Base-by-base conservation (phyloP, 192 early-diverging fungal species). In the Entrophospora sp. region DNA sequence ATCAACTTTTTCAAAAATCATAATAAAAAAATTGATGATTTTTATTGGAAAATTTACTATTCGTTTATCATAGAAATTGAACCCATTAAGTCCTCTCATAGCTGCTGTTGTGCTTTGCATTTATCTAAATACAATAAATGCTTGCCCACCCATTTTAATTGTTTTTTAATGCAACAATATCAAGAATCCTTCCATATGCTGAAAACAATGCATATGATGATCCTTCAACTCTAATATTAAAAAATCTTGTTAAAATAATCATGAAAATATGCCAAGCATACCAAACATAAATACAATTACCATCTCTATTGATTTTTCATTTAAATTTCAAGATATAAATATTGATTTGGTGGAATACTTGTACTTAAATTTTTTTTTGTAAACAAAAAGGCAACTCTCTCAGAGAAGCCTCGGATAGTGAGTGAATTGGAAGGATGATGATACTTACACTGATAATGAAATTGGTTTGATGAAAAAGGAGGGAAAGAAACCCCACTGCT, bases 141-240 rank as follows among this genome's bases (percentile, higher is more conserved):
- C 97, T 76, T 99, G 97, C 16, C 94, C 94, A 30, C 95, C 89
- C 83, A 91, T 87, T 46, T 85, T 88, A 28, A 72, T 65, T 7
- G 89, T 95, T 68, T 90, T n/a, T 88, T 48, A 82, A 70, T 13
- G 92, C 90, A 9, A 93, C 91, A 20, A 99, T 86, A 71, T 93
- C 93, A 20, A 95, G 67, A 31, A 99, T 80, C 51, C 81, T 77
- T 12, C 95, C 97, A 69, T 92, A 93, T 3, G 89, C 77, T 14
- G 91, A 83, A 71, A 96, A 99, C 28, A 96, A 75, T 45, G 81
- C 74, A 77, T 93, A 93, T n/a, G 93, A 75, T 16, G 81, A 81
- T 34, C 72, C 56, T 82, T 80, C 45, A 91, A 69, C 61, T 91
- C 89, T 92, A 48, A 43, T 22, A 36, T 38, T 43, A 35, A 53